phyloP scores from a whole-genome alignment of 495 filamentous ascomycete genomes.

The Podospora australis region DNA sequence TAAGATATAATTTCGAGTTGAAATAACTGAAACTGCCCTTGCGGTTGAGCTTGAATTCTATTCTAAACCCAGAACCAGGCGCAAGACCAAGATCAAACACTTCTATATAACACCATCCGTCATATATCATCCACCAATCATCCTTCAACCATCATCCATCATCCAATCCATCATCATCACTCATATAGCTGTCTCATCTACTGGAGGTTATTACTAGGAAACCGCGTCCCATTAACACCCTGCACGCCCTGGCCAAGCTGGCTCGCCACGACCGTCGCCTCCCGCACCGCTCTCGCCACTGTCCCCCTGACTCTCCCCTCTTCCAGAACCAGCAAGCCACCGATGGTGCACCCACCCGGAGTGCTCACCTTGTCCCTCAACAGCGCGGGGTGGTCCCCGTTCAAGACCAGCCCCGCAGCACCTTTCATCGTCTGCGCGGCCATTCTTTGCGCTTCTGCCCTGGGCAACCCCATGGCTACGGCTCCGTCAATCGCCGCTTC shows the following conservation, averaged over 20 bases:
- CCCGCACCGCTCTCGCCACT: slow-evolving; percentile 65
- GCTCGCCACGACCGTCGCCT: slow-evolving; percentile 70
- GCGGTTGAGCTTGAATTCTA: too few relatives aligned
- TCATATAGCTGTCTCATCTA: too few relatives aligned
- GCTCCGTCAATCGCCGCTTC: slow-evolving; percentile 73
- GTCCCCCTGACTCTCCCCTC: slow-evolving; percentile 66
- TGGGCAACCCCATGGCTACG: slow-evolving; percentile 72
- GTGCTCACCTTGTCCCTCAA: slow-evolving; percentile 72
- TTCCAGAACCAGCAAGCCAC: slow-evolving; percentile 67
- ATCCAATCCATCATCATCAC: not conserved
- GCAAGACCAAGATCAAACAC: too few relatives aligned
- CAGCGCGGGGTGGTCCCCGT: slow-evolving; percentile 70
- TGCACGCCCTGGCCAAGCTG: slow-evolving; percentile 57
- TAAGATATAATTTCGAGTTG: too few relatives aligned
- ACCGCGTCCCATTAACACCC: slow-evolving; percentile 36
- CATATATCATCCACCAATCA: not conserved
- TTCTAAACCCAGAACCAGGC: too few relatives aligned
- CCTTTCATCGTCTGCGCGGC: slow-evolving; percentile 73
- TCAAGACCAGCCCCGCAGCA: slow-evolving; percentile 62
- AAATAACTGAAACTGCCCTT: too few relatives aligned
- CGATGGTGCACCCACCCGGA: slow-evolving; percentile 76
- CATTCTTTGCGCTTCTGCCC: slow-evolving; percentile 72
- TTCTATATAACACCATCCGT: too few relatives aligned
- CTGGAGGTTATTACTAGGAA: slow-evolving; percentile 15
- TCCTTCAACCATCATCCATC: not conserved